phyloP scores from a whole-genome alignment of 257 asterid species.

The Salvia rosmarinus region DNA sequence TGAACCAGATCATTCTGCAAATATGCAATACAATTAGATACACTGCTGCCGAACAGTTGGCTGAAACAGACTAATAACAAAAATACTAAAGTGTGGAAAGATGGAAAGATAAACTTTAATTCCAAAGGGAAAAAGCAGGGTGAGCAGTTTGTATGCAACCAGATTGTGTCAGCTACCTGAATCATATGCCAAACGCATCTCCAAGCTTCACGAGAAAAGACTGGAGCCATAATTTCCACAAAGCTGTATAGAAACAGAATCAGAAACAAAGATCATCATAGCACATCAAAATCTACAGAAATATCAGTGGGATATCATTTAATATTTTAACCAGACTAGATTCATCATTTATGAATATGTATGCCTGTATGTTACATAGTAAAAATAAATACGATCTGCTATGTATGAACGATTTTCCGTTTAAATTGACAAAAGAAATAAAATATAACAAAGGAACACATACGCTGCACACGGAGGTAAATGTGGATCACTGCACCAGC shows the following conservation, averaged over 20 bases:
- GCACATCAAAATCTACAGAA: not conserved
- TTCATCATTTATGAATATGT: not conserved
- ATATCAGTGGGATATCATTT: not conserved
- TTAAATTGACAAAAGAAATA: not conserved
- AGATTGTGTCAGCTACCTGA: conserved; percentile 63
- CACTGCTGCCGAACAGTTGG: conserved; percentile 2
- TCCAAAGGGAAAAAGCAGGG: conserved; percentile 5
- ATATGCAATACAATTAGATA: conserved; percentile 28
- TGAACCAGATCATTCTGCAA: conserved; percentile 97
- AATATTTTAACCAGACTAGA: not conserved
- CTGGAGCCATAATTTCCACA: conserved; percentile 99
- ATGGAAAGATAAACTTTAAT: conserved; percentile 13
- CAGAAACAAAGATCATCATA: conserved; percentile 2
- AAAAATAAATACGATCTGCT: not conserved
- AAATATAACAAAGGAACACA: conserved; percentile 16
- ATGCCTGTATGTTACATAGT: not conserved
- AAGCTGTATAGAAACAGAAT: conserved; percentile 57
- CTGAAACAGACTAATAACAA: conserved; percentile 20
- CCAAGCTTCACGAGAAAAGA: conserved; percentile 98
- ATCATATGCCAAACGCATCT: conserved; percentile 99
- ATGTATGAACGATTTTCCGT: not conserved
- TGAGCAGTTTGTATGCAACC: conserved; percentile 9
- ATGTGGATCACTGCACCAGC: conserved; percentile 99
- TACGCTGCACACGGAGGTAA: conserved; percentile 99
- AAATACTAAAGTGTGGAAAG: conserved; percentile 26